These are phyloP conservation scores for Geranomyces variabilis DNA, from an alignment of 192 early-diverging fungal species.

Conservation along the genomic window DNA sequence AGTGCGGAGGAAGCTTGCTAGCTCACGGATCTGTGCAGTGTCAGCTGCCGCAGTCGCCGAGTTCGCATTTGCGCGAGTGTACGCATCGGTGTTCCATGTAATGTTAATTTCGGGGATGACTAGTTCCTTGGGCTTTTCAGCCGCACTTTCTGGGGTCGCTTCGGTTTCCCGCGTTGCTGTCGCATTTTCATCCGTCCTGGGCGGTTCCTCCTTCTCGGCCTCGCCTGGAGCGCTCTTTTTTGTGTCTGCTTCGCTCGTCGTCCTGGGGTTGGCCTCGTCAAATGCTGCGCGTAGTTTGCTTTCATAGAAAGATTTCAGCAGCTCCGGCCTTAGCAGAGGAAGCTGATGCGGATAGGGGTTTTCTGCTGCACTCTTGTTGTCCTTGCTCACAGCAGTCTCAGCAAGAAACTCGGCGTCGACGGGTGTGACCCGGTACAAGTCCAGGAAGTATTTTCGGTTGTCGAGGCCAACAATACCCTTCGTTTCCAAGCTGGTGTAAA, in stretches of 20 bases:
- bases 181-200: background rate
- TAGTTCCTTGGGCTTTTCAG: background rate
- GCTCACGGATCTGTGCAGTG: conserved; percentile 69
- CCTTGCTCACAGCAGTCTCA: conserved; percentile 47
- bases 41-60: conserved; percentile 42
- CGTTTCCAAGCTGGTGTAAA: conserved; percentile 85
- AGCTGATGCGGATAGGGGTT: conserved; percentile 80
- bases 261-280: conserved; percentile 38
- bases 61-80: conserved; percentile 6
- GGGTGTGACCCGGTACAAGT: conserved; percentile 89
- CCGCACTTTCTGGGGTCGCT: background rate
- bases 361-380: conserved; percentile 34
- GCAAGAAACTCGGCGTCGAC: conserved; percentile 91
- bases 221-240: conserved; percentile 28
- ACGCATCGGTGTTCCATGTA: conserved; percentile 61
- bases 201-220: background rate
- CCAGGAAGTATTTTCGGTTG: conserved; percentile 87
- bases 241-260: background rate
- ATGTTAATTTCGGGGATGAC: conserved; percentile 45
- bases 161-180: background rate
- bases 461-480: conserved; percentile 91
- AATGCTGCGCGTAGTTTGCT: conserved; percentile 63
- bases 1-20: conserved; percentile 76
- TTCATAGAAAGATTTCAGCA: conserved; percentile 85
- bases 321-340: conserved; percentile 82